Evolutionary conservation across 1,284 basidiomycete species (phyloP).

Genomic region (Austropuccinia psidii): DNA sequence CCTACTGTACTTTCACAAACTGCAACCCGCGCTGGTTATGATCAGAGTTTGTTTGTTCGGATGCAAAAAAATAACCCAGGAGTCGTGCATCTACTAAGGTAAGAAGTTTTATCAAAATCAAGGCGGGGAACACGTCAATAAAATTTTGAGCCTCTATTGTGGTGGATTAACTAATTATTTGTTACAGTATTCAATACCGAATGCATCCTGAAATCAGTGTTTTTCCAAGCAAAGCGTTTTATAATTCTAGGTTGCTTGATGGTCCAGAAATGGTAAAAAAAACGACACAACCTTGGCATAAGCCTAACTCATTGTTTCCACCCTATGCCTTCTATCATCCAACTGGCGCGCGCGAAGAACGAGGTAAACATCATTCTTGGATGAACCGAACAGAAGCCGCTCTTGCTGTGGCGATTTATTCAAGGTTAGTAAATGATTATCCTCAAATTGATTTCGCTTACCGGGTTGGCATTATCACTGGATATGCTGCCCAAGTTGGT

Average conservation of each 20-base stretch:
- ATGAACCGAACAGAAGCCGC: conserved; percentile 70
- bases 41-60: conserved; percentile 86
- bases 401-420: conserved; percentile 70
- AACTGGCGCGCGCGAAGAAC: conserved; percentile 47
- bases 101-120: conserved; percentile 38
- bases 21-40: conserved; percentile 72
- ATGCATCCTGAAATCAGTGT: conserved; percentile 96
- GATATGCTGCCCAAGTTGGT: conserved; percentile 72
- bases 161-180: too few species aligned
- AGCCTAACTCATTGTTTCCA: conserved; percentile 62
- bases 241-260: conserved; percentile 69
- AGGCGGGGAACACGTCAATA: background rate
- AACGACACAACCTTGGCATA: conserved; percentile 81
- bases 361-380: conserved; percentile 59
- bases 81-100: conserved; percentile 85
- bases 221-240: conserved; percentile 84
- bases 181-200: conserved; percentile 84
- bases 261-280: conserved; percentile 80
- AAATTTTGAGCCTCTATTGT: conserved; percentile 1
- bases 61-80: conserved; percentile 70
- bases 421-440: conserved; percentile 63
- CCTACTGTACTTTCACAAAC: conserved; percentile 89
- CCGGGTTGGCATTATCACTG: conserved; percentile 81
- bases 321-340: conserved; percentile 87
- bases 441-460: conserved; percentile 55